Percentiles rank a stretch among this genome's conserved stretches.
phyloP scores from a whole-genome alignment of 805 yeast species.

The Metschnikowia colocasiae region DNA sequence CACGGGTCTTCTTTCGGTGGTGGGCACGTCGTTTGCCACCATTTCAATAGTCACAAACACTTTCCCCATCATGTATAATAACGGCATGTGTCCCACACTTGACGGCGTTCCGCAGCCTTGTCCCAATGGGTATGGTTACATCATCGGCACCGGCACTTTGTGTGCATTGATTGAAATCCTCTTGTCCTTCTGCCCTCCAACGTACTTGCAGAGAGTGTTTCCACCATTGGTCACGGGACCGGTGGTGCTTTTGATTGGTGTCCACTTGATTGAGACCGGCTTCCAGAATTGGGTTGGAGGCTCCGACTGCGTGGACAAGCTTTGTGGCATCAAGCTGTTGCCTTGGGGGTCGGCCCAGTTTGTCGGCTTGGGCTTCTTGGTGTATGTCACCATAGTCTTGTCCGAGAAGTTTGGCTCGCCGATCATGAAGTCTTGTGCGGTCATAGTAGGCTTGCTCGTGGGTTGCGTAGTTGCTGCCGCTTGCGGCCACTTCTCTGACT shows the following conservation, averaged over 20 bases:
- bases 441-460: conserved; percentile 72
- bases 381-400: conserved; percentile 65
- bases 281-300: conserved; percentile 15
- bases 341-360: conserved; percentile 86
- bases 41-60: conserved; percentile 11
- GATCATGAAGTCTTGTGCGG: conserved; percentile 90
- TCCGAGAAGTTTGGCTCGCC: conserved; percentile 90
- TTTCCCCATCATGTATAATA: conserved; percentile 10
- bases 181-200: conserved; percentile 10
- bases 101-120: conserved; percentile 11
- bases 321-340: conserved; percentile 21
- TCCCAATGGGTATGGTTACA: conserved; percentile 12
- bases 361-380: conserved; percentile 82
- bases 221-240: conserved; percentile 15
- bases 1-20: conserved; percentile 15
- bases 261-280: conserved; percentile 10
- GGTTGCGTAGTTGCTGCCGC: conserved; percentile 94
- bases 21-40: conserved; percentile 14
- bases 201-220: conserved; percentile 10
- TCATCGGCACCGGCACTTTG: conserved; percentile 8
- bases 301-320: conserved; percentile 9
- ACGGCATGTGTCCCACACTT: conserved; percentile 9
- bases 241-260: conserved; percentile 13
- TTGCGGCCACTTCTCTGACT: conserved; percentile 66
- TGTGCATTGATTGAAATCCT: conserved; percentile 10